Evolutionary conservation across 2,329 filamentous ascomycete genomes (phyloP), one percentile per base, ranked within the genome.

Genomic region (Ophiostoma quercus): DNA sequence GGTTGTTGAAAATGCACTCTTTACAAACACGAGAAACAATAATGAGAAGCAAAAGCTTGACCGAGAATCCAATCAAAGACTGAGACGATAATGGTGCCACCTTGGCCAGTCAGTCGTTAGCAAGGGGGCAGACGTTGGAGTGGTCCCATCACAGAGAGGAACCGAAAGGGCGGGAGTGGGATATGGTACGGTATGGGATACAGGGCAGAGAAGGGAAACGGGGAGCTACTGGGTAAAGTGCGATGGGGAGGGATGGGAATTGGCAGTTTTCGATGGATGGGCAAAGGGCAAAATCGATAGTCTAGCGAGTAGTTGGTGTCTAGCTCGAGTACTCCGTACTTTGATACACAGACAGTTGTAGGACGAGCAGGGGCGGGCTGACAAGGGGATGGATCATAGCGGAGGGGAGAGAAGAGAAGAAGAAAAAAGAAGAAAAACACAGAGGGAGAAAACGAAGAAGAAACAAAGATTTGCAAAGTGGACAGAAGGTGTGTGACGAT

Each of bases 161-260:
- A 25, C 51, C 51, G 12, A 57, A 57, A 57, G 22, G 51, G 51
- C 51, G 51, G 51, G 51, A 57, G 25, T 60, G 54, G 22, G 54
- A 60, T 16, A 16, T 11, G n/a, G n/a, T 34, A 8, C 8, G 22
- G 32, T n/a, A 62, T 32, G 57, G 57, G 16, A 29, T 25, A 62
- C n/a, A 62, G 25, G 25, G 57, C 51, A 57, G n/a, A 57, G 29
- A 32, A 68, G 37, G 29, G 29, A 70, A 63, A 51, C 34, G 22
- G 25, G 25, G 22, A n/a, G n/a, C 25, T 34, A 16, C 25, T 1
- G 25, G 25, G 25, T 29, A 62, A 62, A 62, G 51, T 62, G 63
- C n/a, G 39, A 63, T 22, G 47, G 43, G 19, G 63, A 34, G 63
- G 37, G 63, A 25, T 66, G 37, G 62, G 62, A 62, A 62, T 62